These are phyloP conservation scores for Debaryomyces psychrophilus DNA, from an alignment of 1,139 yeast genomes.

Conservation along the genomic window DNA sequence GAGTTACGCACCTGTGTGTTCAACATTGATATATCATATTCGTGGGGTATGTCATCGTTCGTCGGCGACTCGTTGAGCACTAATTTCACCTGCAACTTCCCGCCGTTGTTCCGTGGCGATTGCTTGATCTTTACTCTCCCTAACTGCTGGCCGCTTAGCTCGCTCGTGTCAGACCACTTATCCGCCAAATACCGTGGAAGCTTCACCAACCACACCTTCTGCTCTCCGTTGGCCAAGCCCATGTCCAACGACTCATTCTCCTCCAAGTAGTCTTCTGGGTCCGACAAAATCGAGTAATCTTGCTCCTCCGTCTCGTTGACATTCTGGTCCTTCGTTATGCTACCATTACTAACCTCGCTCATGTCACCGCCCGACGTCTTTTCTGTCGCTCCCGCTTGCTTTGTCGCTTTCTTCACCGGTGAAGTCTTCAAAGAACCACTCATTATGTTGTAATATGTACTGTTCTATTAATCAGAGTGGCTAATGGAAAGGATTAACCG, in stretches of 20 bases:
- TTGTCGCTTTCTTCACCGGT: conserved; percentile 11
- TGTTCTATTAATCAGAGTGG: conserved; percentile 4
- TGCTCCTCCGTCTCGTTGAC: conserved; percentile 29
- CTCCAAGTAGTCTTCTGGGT: conserved; percentile 53
- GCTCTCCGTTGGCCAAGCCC: conserved; percentile 54
- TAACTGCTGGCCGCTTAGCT: conserved; percentile 69
- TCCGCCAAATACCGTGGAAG: conserved; percentile 86
- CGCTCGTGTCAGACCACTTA: conserved; percentile 70
- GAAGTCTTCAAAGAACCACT: conserved; percentile 22
- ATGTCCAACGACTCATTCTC: conserved; percentile 66
- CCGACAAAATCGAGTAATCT: conserved; percentile 38
- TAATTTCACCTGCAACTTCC: conserved; percentile 59
- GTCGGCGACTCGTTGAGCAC: conserved; percentile 50
- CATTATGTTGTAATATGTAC: conserved; percentile 7
- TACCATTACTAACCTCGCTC: conserved; percentile 7
- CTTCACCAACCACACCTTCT: conserved; percentile 90
- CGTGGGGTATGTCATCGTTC: conserved; percentile 67
- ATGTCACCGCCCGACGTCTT: conserved; percentile 9
- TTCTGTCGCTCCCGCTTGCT: conserved; percentile 9
- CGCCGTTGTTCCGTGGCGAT: conserved; percentile 30
- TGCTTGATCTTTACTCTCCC: conserved; percentile 79
- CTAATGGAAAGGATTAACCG: background rate
- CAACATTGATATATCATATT: conserved; percentile 76
- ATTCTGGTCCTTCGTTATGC: conserved; percentile 4
- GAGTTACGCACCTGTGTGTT: conserved; percentile 83